Percentiles rank a stretch among this genome's conserved stretches.
Evolutionary conservation across 2,329 filamentous ascomycete species (phyloP).

Genomic region (Exophiala lecanii-corni): DNA sequence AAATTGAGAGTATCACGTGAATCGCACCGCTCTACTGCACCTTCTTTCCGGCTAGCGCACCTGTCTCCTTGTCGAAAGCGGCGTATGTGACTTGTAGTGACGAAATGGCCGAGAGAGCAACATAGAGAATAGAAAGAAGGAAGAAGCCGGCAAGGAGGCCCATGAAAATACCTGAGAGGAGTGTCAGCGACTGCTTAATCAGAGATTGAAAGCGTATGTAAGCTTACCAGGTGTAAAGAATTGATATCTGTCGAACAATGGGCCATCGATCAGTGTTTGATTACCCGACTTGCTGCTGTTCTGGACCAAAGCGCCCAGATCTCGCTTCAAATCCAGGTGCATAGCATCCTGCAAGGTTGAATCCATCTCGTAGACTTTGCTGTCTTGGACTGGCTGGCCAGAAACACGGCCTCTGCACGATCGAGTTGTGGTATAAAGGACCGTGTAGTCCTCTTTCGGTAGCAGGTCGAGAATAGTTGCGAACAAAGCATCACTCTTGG

Average conservation of each 20-base stretch:
- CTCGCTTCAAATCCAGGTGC: constrained; percentile 72
- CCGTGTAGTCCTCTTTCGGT: constrained; percentile 59
- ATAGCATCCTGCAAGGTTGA: constrained; percentile 58
- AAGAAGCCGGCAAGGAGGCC: constrained; percentile 66
- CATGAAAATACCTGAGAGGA: constrained; percentile 75
- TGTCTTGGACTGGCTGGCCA: constrained; percentile 28
- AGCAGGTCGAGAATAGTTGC: constrained; percentile 44
- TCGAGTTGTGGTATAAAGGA: constrained; percentile 69
- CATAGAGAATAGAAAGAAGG: constrained; percentile 70
- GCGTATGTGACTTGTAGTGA: constrained; percentile 88
- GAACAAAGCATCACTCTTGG: constrained; percentile 40
- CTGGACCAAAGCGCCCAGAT: constrained; percentile 37
- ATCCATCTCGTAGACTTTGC: constrained; percentile 57
- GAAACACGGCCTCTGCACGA: constrained; percentile 30
- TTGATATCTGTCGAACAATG: constrained; percentile 85
- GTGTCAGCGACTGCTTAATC: constrained; percentile 1
- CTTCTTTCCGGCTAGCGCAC: constrained; percentile 49
- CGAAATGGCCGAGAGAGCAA: constrained; percentile 69
- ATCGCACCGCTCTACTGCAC: constrained; percentile 18
- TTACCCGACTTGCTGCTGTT: constrained; percentile 25
- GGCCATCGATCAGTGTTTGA: constrained; percentile 34
- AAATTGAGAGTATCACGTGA: no score
- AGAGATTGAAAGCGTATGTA: not conserved
- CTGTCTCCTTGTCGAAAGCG: constrained; percentile 95
- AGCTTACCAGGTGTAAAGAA: constrained; percentile 80